phyloP scores from a whole-genome alignment of 1,284 basidiomycete species.

The Thecaphora thlaspeos region DNA sequence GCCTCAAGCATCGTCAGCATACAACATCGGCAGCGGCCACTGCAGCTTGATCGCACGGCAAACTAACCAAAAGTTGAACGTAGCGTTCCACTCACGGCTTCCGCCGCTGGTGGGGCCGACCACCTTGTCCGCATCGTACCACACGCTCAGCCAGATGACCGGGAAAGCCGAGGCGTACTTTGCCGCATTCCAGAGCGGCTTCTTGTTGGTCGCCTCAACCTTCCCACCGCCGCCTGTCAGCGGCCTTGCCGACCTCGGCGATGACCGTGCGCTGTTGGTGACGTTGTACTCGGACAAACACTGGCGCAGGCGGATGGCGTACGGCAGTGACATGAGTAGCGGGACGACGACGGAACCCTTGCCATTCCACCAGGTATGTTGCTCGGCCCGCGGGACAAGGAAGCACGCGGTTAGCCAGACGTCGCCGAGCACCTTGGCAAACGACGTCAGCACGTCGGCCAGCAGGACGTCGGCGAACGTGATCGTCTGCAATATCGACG shows the following conservation, averaged over 20 bases:
- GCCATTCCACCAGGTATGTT: conserved; percentile 50
- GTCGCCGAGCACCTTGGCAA: conserved; percentile 93
- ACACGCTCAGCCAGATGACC: conserved; percentile 71
- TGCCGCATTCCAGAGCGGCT: conserved; percentile 83
- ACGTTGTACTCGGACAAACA: conserved; percentile 82
- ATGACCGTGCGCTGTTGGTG: conserved; percentile 1
- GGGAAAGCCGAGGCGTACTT: conserved; percentile 98
- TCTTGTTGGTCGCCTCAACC: conserved; percentile 3
- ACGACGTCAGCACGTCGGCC: conserved; percentile 93
- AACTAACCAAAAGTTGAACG: conserved; percentile 13
- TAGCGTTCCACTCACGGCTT: not conserved
- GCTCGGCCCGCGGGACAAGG: conserved; percentile 65
- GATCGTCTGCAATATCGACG: conserved; percentile 66
- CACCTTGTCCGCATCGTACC: conserved; percentile 29
- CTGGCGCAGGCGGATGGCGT: conserved; percentile 85
- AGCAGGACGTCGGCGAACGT: conserved; percentile 90
- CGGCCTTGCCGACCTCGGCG: conserved; percentile 1
- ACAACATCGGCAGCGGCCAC: too few relatives aligned
- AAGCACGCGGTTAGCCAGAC: conserved; percentile 78
- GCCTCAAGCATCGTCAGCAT: too few relatives aligned
- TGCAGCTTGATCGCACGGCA: too few relatives aligned
- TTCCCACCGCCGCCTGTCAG: conserved; percentile 60
- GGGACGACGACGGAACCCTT: conserved; percentile 65
- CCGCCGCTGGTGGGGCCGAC: not conserved
- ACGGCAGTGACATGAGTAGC: conserved; percentile 84